Percentiles rank a stretch among this genome's conserved stretches.
These are phyloP conservation scores for Neurospora sp. DNA, from an alignment of 495 filamentous ascomycete species.

Conservation along the genomic window DNA sequence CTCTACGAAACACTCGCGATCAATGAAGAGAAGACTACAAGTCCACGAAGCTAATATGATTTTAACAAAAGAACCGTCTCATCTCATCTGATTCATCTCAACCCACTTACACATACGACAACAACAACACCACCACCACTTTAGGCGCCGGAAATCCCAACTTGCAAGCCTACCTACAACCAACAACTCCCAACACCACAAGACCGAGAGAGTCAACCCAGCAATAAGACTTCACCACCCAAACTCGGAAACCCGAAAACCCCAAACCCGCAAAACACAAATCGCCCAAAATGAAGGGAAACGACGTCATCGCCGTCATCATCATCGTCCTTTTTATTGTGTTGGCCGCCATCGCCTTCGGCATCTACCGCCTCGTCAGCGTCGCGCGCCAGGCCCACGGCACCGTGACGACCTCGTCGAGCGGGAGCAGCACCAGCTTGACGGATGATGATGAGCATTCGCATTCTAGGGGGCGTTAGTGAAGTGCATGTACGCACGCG, in stretches of 20 bases:
- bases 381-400: constrained; percentile 33
- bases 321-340: constrained; percentile 71
- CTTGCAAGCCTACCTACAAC: neutral
- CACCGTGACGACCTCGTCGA: constrained; percentile 18
- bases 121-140: neutral
- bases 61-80: neutral
- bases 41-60: neutral
- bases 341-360: constrained; percentile 57
- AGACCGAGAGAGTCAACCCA: neutral
- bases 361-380: constrained; percentile 52
- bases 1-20: too few species aligned
- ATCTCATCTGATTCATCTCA: neutral
- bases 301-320: constrained; percentile 74
- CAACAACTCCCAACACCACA: neutral
- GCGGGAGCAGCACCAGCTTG: constrained; percentile 19
- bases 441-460: neutral
- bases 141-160: neutral
- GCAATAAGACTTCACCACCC: neutral
- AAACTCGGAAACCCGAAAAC: neutral
- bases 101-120: neutral
- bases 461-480: neutral
- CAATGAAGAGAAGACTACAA: neutral
- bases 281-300: constrained; percentile 49
- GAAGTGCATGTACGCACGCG: neutral
- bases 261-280: neutral